Evolutionary conservation across 202 grass and related monocot species (phyloP), one percentile per base, ranked within the genome.

Genomic region (Panicum virgatum): DNA sequence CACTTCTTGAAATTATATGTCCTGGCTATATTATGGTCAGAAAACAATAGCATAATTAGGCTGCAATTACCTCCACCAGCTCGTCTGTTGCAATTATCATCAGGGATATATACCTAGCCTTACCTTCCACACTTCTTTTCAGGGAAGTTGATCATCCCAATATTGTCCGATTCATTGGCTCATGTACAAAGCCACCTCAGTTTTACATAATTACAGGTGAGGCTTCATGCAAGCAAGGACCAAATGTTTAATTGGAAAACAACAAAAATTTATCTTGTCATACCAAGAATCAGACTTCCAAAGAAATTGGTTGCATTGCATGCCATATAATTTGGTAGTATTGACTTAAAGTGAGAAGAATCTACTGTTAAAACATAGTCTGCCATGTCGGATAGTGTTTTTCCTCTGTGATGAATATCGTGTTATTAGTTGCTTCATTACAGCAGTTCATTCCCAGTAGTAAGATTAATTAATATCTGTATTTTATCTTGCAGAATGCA

Each of bases 151-250:
- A 96, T 43, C 90, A 96, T 86, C 76, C 82, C 18, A 96, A 96
- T 79, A 69, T 96, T 86, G 90, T 92, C 66, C 90, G 88, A 44
- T 90, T 90, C 46, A 83, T 92, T 85, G 93, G 93, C 42, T 81
- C 88, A 66, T 96, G 90, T 73, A 96, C 77, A 45, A 96, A 92
- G 67, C 72, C 88, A 76, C 88, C 83, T 43, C 84, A 97, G 22
- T 88, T 87, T 70, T 97, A 72, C 86, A 93, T 93, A 79, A 64
- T 89, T 77, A 93, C 88, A 93, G 94, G 94, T 97, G 69, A 86
- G 84, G 62, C 11, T 29, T 76, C 10, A 50, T 47, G 5, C 30
- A 76, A 57, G 30, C 71, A 75, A 16, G 16, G 1, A 1, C n/a
- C 11, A 61, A 20, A 52, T 71, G 9, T 75, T 44, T n/a, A 48